Base-by-base conservation (phyloP, 345 rosid genomes). In the Raphanus raphanistrum region DNA sequence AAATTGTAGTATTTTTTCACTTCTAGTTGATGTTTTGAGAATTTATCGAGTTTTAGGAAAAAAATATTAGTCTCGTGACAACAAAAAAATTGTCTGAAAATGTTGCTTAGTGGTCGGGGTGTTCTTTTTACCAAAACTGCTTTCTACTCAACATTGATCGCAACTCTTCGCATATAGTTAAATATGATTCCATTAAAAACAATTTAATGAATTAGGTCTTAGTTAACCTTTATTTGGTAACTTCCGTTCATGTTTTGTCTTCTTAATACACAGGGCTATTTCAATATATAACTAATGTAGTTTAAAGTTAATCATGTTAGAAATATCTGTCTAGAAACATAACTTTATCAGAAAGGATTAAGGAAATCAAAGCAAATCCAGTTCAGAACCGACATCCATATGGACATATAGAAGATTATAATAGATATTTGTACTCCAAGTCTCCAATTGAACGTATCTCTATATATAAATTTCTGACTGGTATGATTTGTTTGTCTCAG, bases 401-500 rank as follows among this genome's bases (percentile, higher is more conserved):
- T 26, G 63, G 32, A 58, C 11, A 59, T 59, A 43, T 72, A 32
- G 21, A 41, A 72, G 33, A 72, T 15, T 16, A 55, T 54, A 54
- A 11, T 63, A 29, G 41, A 78, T 66, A 66, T 66, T 55, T 60
- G 45, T 28, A 65, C n/a, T 29, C 76, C 21, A 43, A 41, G 67
- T 21, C 21, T 21, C 21, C 21, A 72, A 45, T 21, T 21, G 21
- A 78, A 60, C 69, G 55, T 59, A 33, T 78, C 69, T 72, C 66
- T n/a, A 59, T 8, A 32, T 9, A 32, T 8, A 26, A 66, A 21
- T 21, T 21, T 9, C 41, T 29, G 64, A 59, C 58, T 60, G 81
- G 81, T 78, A 78, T 72, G 73, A 78, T 78, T 78, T 78, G 68
- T 72, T 59, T 72, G 81, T 78, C 81, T 72, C 45, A 72, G 52